Evolutionary conservation across 1,284 basidiomycete species (phyloP).

Genomic region (Sporisorium scitamineum): DNA sequence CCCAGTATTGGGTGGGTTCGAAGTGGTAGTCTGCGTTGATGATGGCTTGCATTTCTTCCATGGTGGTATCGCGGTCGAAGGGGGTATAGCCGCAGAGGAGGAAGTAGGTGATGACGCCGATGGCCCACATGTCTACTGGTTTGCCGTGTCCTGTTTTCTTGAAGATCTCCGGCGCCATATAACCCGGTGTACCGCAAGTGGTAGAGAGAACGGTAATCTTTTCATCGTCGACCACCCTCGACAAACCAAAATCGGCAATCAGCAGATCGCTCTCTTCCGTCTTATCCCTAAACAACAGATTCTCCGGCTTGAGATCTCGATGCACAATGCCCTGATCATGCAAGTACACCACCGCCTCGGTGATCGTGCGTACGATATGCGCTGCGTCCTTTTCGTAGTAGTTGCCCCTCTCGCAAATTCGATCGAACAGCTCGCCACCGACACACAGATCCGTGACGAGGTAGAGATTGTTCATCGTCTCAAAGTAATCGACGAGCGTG

Average conservation of each 20-base stretch:
- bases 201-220: slow-evolving; percentile 90
- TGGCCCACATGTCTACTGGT: slow-evolving; percentile 85
- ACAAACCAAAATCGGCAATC: slow-evolving; percentile 95
- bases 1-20: slow-evolving; percentile 66
- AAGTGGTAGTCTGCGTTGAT: slow-evolving; percentile 66
- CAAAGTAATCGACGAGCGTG: slow-evolving; percentile 92
- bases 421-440: slow-evolving; percentile 96
- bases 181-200: slow-evolving; percentile 91
- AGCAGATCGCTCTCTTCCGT: slow-evolving; percentile 93
- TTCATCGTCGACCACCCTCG: slow-evolving; percentile 86
- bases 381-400: slow-evolving; percentile 98
- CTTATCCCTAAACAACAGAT: slow-evolving; percentile 90
- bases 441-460: slow-evolving; percentile 97
- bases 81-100: slow-evolving; percentile 68
- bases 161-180: slow-evolving; percentile 99
- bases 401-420: slow-evolving; percentile 96
- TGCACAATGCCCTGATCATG: slow-evolving; percentile 96
- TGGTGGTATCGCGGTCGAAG: slow-evolving; percentile 67
- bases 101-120: slow-evolving; percentile 69
- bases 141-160: slow-evolving; percentile 91
- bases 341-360: slow-evolving; percentile 88
- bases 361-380: slow-evolving; percentile 85
- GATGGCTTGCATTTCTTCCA: slow-evolving; percentile 69
- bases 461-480: slow-evolving; percentile 87
- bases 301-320: slow-evolving; percentile 96